These are phyloP conservation scores for Zasmidium citrigriseum DNA, from an alignment of 2,329 filamentous ascomycete species.

Conservation along the genomic window DNA sequence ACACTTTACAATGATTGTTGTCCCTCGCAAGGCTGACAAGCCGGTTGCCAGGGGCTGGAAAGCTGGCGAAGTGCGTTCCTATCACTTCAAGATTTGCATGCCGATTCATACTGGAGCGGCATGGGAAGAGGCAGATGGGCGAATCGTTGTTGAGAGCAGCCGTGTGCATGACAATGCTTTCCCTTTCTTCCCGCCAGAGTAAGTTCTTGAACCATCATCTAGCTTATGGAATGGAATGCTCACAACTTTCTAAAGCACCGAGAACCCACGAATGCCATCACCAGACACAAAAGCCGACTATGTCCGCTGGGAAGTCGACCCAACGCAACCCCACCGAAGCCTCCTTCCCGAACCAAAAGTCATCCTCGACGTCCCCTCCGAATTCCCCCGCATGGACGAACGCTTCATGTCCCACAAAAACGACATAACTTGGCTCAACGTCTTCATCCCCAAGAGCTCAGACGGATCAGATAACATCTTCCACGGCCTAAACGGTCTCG, in stretches of 20 bases:
- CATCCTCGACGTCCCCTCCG: slow-evolving; percentile 41
- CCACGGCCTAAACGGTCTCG: slow-evolving; percentile 23
- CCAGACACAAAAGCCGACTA: slow-evolving; percentile 44
- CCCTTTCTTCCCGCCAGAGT: slow-evolving; percentile 42
- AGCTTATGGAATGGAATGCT: too few species aligned
- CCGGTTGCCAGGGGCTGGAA: slow-evolving; percentile 19
- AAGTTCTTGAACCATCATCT: background rate
- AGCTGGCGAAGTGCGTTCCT: slow-evolving; percentile 17
- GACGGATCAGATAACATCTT: slow-evolving; percentile 37
- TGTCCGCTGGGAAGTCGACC: slow-evolving; percentile 46
- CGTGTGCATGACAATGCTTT: slow-evolving; percentile 47
- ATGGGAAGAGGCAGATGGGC: slow-evolving; percentile 42
- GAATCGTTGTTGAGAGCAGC: slow-evolving; percentile 42
- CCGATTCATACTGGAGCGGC: slow-evolving; percentile 46
- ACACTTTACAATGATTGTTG: slow-evolving; percentile 28
- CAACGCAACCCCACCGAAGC: slow-evolving; percentile 26
- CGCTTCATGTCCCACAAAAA: slow-evolving; percentile 43
- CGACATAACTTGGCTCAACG: slow-evolving; percentile 43
- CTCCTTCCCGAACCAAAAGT: slow-evolving; percentile 33
- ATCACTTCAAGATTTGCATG: slow-evolving; percentile 34
- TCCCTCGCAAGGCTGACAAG: slow-evolving; percentile 22
- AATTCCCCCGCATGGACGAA: slow-evolving; percentile 51
- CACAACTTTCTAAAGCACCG: slow-evolving; percentile 3
- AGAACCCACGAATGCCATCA: slow-evolving; percentile 30
- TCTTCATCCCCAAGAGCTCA: slow-evolving; percentile 36